These are phyloP conservation scores for Suillus variegatus DNA, from an alignment of 768 basidiomycete genomes.

Conservation along the genomic window DNA sequence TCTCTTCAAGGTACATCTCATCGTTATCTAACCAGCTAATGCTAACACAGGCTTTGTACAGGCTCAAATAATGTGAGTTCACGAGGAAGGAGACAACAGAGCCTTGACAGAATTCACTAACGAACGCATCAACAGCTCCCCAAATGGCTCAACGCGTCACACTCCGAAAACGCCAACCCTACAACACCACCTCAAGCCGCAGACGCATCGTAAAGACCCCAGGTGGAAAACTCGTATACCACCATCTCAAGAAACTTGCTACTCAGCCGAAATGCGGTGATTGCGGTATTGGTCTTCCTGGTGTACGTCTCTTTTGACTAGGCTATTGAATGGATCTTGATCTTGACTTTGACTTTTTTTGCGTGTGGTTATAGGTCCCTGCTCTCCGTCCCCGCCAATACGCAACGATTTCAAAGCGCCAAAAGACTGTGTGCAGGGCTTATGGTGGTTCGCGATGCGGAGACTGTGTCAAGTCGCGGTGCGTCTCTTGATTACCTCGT, in stretches of 20 bases:
- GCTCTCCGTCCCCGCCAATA: conserved; percentile 96
- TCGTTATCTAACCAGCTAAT: not conserved
- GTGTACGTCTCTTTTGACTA: conserved; percentile 59
- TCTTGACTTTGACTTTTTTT: conserved; percentile 7
- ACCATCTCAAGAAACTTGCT: conserved; percentile 94
- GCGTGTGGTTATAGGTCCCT: conserved; percentile 61
- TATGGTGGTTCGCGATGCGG: conserved; percentile 99
- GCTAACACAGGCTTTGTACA: not conserved
- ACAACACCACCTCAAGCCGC: conserved; percentile 98
- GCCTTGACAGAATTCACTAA: not conserved
- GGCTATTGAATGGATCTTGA: conserved; percentile 2
- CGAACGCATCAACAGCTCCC: conserved; percentile 14
- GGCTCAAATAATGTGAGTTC: conserved; percentile 9
- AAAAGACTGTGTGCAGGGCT: conserved; percentile 94
- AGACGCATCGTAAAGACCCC: conserved; percentile 97
- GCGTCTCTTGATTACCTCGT: conserved; percentile 27
- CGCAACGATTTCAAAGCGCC: conserved; percentile 93
- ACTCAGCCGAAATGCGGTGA: conserved; percentile 97
- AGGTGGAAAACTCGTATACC: conserved; percentile 97
- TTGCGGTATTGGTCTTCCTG: conserved; percentile 91
- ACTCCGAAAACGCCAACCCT: conserved; percentile 96
- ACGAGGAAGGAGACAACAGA: not conserved
- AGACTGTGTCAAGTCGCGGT: conserved; percentile 94
- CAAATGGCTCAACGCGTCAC: conserved; percentile 98
- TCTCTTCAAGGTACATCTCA: conserved; percentile 11